Percentiles rank a stretch among this genome's conserved stretches.
These are phyloP conservation scores for Raffaelea ambrosiae DNA, from an alignment of 2,329 filamentous ascomycete genomes.

Conservation along the genomic window DNA sequence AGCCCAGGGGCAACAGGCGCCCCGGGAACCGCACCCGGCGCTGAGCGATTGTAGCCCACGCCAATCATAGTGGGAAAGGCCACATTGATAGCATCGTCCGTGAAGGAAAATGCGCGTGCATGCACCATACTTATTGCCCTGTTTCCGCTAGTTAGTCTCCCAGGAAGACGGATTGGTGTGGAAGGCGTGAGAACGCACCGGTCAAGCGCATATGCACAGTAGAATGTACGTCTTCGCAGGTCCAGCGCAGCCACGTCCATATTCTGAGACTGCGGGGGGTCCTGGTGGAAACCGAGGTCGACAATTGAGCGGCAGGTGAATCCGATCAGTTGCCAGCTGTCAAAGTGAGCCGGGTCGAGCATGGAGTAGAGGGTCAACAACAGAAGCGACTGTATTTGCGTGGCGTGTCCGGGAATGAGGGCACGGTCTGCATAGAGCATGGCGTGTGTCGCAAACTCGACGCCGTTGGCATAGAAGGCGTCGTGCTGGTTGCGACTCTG, in stretches of 20 bases:
- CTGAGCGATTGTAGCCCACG: neutral
- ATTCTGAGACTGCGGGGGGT: constrained; percentile 63
- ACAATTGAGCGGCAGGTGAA: constrained; percentile 81
- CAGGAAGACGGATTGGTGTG: neutral
- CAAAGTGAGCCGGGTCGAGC: constrained; percentile 83
- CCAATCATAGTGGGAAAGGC: constrained; percentile 53
- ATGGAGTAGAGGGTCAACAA: constrained; percentile 84
- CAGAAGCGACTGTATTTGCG: constrained; percentile 79
- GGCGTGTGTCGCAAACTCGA: constrained; percentile 53
- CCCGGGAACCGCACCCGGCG: neutral
- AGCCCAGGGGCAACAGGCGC: constrained; percentile 24
- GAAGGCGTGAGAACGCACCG: constrained; percentile 41
- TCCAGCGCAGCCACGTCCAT: constrained; percentile 65
- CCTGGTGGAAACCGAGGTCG: constrained; percentile 88
- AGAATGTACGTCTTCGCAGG: constrained; percentile 74
- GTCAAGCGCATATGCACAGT: constrained; percentile 84
- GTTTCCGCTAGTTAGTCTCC: neutral
- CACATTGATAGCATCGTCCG: constrained; percentile 79
- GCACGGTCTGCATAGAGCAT: constrained; percentile 74
- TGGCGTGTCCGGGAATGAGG: constrained; percentile 73
- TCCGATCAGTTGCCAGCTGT: constrained; percentile 88
- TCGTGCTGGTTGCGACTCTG: constrained; percentile 64
- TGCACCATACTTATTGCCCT: constrained; percentile 85
- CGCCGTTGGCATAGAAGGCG: constrained; percentile 48
- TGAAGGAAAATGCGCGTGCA: constrained; percentile 84